Evolutionary conservation across 768 basidiomycete genomes (phyloP), one percentile per base, ranked within the genome.

Genomic region (Boletus subparvulus): DNA sequence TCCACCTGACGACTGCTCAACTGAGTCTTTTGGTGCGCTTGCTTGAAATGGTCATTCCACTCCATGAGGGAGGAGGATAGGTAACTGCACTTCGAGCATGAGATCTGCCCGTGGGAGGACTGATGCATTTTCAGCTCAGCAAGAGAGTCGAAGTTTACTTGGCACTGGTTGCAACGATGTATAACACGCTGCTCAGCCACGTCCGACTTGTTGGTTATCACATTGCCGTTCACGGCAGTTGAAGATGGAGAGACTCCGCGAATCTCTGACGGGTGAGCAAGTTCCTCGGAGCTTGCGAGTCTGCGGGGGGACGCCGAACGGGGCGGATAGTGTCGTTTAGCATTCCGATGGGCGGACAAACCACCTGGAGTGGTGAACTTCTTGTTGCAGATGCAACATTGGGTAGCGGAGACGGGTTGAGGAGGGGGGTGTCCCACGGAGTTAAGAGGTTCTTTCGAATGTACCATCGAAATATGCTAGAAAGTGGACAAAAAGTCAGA

Each of bases 31-130:
- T 55, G 54, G 24, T 71, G 69, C 28, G 45, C 57, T 43, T 46
- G 46, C 42, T 65, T 67, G 54, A 69, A 68, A 42, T 69, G 69
- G 30, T 51, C 17, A 33, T 70, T 70, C 69, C 69, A 70, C 39
- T 69, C 69, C 14, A 63, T 0, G 30, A 69, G 64, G 26, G 69
- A 65, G 42, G 62, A 48, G 17, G 40, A 69, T 4, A 55, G 12
- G 46, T 55, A n/a, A 42, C 19, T 45, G 54, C 69, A 69, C 43
- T 66, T 69, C 10, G 66, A 69, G 47, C 69, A 69, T 16, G 67
- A 3, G 46, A 70, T 50, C 48, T 52, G 58, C 36, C 43, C 56
- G 33, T 67, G 67, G 36, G 63, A 51, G 11, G 61, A 46, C 33
- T 52, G 57, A 36, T 71, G 69, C 4, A 13, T 48, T 43, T 71